Percentiles rank a stretch among this genome's conserved stretches.
Conservation (phyloP, 768 basidiomycete genomes). For the Lentinula detonsa region DNA sequence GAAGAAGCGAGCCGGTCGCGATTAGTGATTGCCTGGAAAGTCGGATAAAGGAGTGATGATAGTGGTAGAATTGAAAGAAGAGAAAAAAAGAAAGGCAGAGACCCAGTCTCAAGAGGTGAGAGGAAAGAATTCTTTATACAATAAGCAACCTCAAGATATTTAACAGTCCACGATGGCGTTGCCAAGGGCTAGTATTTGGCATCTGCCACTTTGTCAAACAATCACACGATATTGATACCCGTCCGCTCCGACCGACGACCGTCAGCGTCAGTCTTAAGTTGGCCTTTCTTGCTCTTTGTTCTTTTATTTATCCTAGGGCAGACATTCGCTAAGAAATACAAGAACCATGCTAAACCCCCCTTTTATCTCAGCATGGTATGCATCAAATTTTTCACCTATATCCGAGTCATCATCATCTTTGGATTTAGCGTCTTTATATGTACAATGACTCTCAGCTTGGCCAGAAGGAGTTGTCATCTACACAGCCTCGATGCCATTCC, state of each 20-base stretch:
- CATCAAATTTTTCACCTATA: background rate
- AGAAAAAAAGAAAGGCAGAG: constrained; percentile 26
- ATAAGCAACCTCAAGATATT: constrained; percentile 1
- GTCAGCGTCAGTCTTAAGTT: background rate
- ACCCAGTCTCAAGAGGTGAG: constrained; percentile 37
- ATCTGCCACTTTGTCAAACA: background rate
- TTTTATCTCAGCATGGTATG: background rate
- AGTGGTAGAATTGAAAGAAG: constrained; percentile 10
- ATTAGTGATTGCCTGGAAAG: background rate
- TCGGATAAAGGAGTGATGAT: constrained; percentile 10
- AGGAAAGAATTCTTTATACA: constrained; percentile 4
- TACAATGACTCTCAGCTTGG: too few relatives aligned
- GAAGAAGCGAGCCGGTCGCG: constrained; percentile 23
- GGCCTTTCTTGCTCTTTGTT: background rate
- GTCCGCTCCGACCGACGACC: background rate
- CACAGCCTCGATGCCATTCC: background rate
- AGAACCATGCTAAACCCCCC: background rate
- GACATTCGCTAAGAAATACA: background rate
- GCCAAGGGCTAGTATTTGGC: background rate
- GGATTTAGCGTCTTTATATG: too few relatives aligned
- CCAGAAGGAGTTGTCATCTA: too few relatives aligned
- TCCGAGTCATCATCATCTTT: too few relatives aligned
- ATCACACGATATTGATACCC: background rate
- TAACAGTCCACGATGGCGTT: background rate
- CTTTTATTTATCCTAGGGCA: background rate